Conservation (phyloP, 2,329 filamentous ascomycete genomes). For the Fusarium mundagurra region DNA sequence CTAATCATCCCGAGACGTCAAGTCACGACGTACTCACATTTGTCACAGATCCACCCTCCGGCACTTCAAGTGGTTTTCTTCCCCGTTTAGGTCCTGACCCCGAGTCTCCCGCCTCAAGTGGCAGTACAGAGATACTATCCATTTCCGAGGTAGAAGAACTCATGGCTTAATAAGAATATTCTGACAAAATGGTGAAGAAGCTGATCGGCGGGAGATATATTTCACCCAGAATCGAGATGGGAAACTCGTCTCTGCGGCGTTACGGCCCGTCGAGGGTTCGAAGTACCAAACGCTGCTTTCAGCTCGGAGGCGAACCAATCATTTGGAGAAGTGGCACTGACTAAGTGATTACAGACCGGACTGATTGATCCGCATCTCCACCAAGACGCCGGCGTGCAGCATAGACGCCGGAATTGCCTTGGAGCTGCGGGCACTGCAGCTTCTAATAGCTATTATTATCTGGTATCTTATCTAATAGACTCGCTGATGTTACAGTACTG, state of each 20-base stretch:
- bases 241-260: not conserved
- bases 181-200: not conserved
- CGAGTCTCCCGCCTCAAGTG: not conserved
- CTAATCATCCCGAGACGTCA: not conserved
- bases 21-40: not conserved
- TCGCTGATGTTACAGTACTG: fast-evolving
- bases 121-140: not conserved
- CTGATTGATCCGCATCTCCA: not conserved
- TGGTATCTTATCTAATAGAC: not conserved
- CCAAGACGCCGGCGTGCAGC: not conserved
- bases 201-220: not conserved
- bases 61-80: not conserved
- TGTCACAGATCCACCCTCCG: not conserved
- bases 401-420: not conserved
- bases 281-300: not conserved
- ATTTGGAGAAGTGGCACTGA: not conserved
- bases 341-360: not conserved
- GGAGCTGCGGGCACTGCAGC: too few species aligned
- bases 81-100: not conserved
- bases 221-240: not conserved
- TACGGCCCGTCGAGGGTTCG: not conserved
- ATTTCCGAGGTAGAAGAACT: not conserved
- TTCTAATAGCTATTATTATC: fast-evolving
- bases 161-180: not conserved
- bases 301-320: not conserved